Base-by-base conservation (phyloP, 2,329 filamentous ascomycete species). In the Nakataea oryzae region DNA sequence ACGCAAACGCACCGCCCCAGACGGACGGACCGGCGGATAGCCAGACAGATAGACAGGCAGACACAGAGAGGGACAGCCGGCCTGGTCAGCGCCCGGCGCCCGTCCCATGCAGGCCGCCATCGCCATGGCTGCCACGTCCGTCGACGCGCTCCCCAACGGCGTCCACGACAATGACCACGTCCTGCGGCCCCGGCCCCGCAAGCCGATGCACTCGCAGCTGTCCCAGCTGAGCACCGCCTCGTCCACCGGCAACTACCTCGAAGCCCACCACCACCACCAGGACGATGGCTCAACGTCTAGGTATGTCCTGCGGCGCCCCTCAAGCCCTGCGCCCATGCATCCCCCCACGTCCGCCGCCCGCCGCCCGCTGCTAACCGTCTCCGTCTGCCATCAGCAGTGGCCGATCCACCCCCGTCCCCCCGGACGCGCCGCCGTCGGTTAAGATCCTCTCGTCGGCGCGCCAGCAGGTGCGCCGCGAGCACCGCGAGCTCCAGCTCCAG, bases 351-450 rank as follows among this genome's bases (percentile, higher is more conserved):
- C 24, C 56, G 24, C 21, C 34, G 13, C 41, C 29, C 24, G 8
- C 60, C 30, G 26, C 21, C 58, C 41, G 54, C 55, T 54, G 63
- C 63, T 65, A 62, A 64, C 58, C 50, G 34, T n/a, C 5, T 61
- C 58, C 63, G 63, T n/a, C 24, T 26, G 17, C 57, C 17, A 57
- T 55, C 67, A 96, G 91, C 75, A 61, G 60, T 12, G 91, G 91
- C 64, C 84, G 85, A 63, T 92, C 91, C 17, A 96, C 93, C 4
- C 92, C 93, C 56, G 76, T 96, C 58, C 86, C 93, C 61, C 83
- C 87, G 69, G 93, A 97, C 81, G 95, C 95, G 13, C 95, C 91
- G n/a, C 93, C 93, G 1, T 97, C 93, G 1, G 86, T 88, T 63
- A 89, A 93, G 68, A 92, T 89, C 50, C 88, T 96, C 65, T 96